Percentiles rank a stretch among this genome's conserved stretches.
Evolutionary conservation across 768 basidiomycete genomes (phyloP).

Genomic region (Phaeotremella skinneri): DNA sequence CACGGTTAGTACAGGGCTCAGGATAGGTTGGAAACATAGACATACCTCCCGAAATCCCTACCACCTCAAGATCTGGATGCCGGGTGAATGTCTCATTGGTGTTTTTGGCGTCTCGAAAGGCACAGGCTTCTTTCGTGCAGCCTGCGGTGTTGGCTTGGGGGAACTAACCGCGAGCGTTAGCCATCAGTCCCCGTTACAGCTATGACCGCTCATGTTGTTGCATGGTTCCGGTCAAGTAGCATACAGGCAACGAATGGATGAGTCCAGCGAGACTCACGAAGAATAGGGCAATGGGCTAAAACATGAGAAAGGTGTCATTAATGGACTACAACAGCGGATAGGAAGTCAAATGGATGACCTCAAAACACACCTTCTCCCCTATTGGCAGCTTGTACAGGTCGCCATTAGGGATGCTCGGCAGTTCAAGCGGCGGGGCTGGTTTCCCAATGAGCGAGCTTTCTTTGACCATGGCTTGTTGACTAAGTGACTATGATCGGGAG

Average conservation of each 20-base stretch:
- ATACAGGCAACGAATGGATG: slow-evolving; percentile 26
- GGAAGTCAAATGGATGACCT: background rate
- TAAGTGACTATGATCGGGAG: too few relatives aligned
- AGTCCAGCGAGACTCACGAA: slow-evolving; percentile 67
- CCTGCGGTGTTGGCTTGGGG: slow-evolving; percentile 62
- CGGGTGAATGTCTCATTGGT: slow-evolving; percentile 63
- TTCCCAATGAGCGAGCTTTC: slow-evolving; percentile 60
- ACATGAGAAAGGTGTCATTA: slow-evolving; percentile 23
- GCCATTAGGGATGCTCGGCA: slow-evolving; percentile 64
- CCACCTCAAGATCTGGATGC: slow-evolving; percentile 60
- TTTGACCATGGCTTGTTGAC: slow-evolving; percentile 24
- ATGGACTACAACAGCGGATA: background rate
- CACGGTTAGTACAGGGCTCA: background rate
- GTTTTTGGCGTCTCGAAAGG: slow-evolving; percentile 73
- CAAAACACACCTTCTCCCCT: slow-evolving; percentile 41
- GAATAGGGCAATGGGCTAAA: slow-evolving; percentile 67
- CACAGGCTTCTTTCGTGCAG: slow-evolving; percentile 78
- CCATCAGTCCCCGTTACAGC: too few relatives aligned
- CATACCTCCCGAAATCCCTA: slow-evolving; percentile 65
- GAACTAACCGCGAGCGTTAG: slow-evolving; percentile 22
- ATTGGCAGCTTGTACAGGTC: slow-evolving; percentile 59
- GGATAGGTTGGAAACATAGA: background rate
- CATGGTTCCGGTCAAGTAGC: too few relatives aligned
- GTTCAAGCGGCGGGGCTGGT: slow-evolving; percentile 64
- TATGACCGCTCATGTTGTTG: too few relatives aligned